Percentiles rank a stretch among this genome's conserved stretches.
Evolutionary conservation across 495 filamentous ascomycete species (phyloP).

Genomic region (Lepraria neglecta): DNA sequence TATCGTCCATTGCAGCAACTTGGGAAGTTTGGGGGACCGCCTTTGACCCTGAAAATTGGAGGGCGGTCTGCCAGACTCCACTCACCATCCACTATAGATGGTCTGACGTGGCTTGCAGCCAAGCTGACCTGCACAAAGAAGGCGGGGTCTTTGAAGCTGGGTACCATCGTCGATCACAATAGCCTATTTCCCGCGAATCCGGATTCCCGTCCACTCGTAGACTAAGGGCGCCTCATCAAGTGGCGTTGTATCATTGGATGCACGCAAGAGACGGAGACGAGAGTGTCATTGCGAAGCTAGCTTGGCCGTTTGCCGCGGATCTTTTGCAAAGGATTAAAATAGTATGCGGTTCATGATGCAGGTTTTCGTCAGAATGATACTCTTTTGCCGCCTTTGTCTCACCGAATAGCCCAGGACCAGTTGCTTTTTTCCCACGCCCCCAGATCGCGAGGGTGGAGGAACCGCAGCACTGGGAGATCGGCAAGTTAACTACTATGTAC

Average conservation of each 20-base stretch:
- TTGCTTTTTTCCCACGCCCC: neutral
- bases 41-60: neutral
- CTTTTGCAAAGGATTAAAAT: neutral
- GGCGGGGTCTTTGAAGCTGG: neutral
- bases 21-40: neutral
- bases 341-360: neutral
- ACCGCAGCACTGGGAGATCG: too few relatives aligned
- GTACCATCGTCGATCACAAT: neutral
- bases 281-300: neutral
- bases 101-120: neutral
- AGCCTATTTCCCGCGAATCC: neutral
- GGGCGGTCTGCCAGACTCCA: neutral
- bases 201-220: neutral
- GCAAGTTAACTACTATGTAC: too few relatives aligned
- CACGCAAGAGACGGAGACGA: neutral
- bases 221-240: neutral
- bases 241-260: neutral
- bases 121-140: neutral
- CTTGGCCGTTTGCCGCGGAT: neutral
- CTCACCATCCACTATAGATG: neutral
- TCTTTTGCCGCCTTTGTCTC: neutral
- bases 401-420: neutral
- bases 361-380: neutral
- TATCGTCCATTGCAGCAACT: neutral
- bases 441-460: too few relatives aligned